phyloP scores from a whole-genome alignment of 495 filamentous ascomycete species.

The Penicillium canescens region DNA sequence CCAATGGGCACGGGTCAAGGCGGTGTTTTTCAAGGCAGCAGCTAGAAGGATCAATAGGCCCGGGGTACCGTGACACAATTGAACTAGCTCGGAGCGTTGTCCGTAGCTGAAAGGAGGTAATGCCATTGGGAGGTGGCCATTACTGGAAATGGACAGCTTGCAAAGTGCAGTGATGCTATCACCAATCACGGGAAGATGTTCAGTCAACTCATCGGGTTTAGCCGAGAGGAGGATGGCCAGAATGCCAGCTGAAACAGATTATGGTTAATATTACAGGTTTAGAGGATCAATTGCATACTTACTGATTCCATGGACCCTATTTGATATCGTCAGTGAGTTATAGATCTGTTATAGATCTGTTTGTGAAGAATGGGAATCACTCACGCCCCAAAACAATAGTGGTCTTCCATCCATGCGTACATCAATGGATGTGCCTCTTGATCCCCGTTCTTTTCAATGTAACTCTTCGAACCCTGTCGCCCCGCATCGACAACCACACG shows the following conservation, averaged over 20 bases:
- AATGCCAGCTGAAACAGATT: conserved; percentile 35
- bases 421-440: conserved; percentile 42
- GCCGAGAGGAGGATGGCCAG: conserved; percentile 43
- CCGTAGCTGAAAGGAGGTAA: conserved; percentile 22
- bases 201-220: conserved; percentile 24
- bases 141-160: conserved; percentile 30
- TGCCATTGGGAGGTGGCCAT: conserved; percentile 45
- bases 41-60: conserved; percentile 39
- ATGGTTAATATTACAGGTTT: not conserved
- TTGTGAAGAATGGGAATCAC: conserved; percentile 6
- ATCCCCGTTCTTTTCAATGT: conserved; percentile 27
- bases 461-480: conserved; percentile 31
- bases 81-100: conserved; percentile 35
- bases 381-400: conserved; percentile 44
- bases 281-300: conserved; percentile 9
- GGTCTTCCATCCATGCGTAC: conserved; percentile 46
- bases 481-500: conserved; percentile 37
- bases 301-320: conserved; percentile 36
- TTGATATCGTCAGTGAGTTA: conserved; percentile 5
- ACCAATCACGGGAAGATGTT: conserved; percentile 37
- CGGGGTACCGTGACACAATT: conserved; percentile 50
- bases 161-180: conserved; percentile 41
- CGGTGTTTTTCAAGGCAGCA: conserved; percentile 28
- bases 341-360: not conserved
- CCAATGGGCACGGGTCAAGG: conserved; percentile 31